Percentiles rank a stretch among this genome's conserved stretches.
Conservation (phyloP, 2,329 filamentous ascomycete genomes). For the Falciphora oryzae region DNA sequence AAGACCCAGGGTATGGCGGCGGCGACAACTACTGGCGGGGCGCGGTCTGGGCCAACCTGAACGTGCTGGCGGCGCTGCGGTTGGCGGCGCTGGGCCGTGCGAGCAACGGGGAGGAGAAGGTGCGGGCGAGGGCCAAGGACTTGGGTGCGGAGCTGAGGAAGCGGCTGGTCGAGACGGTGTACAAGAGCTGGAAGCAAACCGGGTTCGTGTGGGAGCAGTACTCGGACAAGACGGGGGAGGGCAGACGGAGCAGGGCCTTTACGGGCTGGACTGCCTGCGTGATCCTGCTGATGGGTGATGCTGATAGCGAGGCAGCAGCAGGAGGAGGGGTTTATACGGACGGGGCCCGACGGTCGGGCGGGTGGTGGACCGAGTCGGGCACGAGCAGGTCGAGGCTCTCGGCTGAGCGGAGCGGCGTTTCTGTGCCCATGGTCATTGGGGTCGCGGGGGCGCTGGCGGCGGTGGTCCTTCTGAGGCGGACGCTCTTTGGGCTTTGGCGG, state of each 20-base stretch:
- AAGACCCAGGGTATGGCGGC: slow-evolving; percentile 14
- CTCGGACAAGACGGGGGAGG: slow-evolving; percentile 58
- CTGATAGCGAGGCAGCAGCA: not conserved
- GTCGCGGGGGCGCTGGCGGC: not conserved
- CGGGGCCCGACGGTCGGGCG: not conserved
- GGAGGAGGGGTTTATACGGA: slow-evolving; percentile 1
- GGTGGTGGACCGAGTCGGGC: not conserved
- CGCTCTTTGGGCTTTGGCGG: not conserved
- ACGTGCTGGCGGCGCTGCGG: slow-evolving; percentile 48
- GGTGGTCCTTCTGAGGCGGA: not conserved
- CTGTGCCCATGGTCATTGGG: not conserved
- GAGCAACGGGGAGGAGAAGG: not conserved
- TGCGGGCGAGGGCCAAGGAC: slow-evolving; percentile 11
- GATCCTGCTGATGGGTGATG: slow-evolving; percentile 57
- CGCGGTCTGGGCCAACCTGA: slow-evolving; percentile 19
- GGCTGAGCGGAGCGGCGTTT: not conserved
- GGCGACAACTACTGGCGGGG: slow-evolving; percentile 20
- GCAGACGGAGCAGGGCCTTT: slow-evolving; percentile 64
- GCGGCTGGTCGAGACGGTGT: slow-evolving; percentile 15
- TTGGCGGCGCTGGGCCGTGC: slow-evolving; percentile 33
- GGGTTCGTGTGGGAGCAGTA: slow-evolving; percentile 72
- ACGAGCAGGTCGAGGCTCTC: not conserved
- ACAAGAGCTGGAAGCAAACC: slow-evolving; percentile 54
- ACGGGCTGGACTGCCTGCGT: slow-evolving; percentile 70
- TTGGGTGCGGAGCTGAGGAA: slow-evolving; percentile 17